Conservation (phyloP, 2,329 filamentous ascomycete species). For the Scopulariopsis brevicaulis region DNA sequence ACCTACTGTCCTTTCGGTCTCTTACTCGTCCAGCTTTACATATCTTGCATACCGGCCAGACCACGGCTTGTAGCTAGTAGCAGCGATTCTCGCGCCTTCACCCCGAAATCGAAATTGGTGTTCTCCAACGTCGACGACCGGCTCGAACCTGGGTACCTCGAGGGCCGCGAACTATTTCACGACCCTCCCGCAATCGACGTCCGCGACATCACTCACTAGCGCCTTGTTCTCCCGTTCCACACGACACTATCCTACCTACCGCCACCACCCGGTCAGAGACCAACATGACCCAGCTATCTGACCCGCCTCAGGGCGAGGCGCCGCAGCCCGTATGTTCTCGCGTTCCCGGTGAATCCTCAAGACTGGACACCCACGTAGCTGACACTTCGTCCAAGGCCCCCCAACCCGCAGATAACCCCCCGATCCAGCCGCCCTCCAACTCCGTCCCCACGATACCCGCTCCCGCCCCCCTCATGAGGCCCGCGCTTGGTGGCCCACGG, state of each 20-base stretch:
- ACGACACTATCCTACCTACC: not conserved
- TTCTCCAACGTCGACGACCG: not conserved
- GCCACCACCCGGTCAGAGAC: not conserved
- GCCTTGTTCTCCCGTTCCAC: not conserved
- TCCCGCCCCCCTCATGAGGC: conserved; percentile 69
- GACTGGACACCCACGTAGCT: not conserved
- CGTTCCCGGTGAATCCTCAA: not conserved
- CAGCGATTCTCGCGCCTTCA: not conserved
- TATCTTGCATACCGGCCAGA: not conserved
- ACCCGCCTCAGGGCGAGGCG: conserved; percentile 3
- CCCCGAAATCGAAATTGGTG: not conserved
- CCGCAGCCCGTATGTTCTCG: conserved; percentile 4
- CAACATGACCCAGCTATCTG: conserved; percentile 3
- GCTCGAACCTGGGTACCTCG: not conserved
- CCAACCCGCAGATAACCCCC: conserved; percentile 16
- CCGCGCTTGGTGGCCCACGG: conserved; percentile 64
- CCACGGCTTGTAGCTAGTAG: not conserved
- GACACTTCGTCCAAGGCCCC: conserved; percentile 10
- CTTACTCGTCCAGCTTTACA: not conserved
- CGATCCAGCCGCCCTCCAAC: conserved; percentile 13
- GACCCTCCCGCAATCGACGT: not conserved
- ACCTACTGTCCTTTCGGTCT: not conserved
- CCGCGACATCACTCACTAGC: not conserved
- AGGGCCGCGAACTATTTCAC: not conserved
- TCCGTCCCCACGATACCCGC: conserved; percentile 54